Conservation (phyloP, 176 grass and related monocot genomes). For the Pontederia crassipes region DNA sequence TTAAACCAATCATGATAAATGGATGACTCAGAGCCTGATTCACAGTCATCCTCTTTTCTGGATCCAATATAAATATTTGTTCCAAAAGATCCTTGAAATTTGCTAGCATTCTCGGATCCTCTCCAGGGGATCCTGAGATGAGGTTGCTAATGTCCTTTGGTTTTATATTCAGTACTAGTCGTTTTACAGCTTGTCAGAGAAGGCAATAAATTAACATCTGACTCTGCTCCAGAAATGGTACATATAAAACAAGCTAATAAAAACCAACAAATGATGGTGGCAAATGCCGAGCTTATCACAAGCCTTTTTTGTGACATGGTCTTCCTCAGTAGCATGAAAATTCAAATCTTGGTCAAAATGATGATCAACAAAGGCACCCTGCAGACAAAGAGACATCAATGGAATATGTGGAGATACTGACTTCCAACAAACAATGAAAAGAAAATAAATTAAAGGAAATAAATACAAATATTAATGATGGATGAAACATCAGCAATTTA, state of each 20-base stretch:
- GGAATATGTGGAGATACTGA: not conserved
- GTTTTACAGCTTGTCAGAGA: constrained; percentile 57
- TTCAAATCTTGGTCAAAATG: constrained; percentile 96
- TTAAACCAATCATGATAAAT: constrained; percentile 68
- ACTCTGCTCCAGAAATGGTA: constrained; percentile 5
- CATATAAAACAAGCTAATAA: constrained; percentile 1
- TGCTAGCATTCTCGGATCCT: constrained; percentile 80
- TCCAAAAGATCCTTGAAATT: constrained; percentile 98
- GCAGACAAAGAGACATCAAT: constrained; percentile 9
- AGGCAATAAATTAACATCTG: constrained; percentile 16
- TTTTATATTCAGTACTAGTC: constrained; percentile 82
- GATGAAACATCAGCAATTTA: too few species aligned
- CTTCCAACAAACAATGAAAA: too few species aligned
- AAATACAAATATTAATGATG: too few species aligned
- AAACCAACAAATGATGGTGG: not conserved
- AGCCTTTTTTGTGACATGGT: constrained; percentile 94
- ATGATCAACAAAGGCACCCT: constrained; percentile 79
- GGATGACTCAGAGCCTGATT: constrained; percentile 95
- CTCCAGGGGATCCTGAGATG: constrained; percentile 77
- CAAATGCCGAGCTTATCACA: not conserved
- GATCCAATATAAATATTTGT: constrained; percentile 98
- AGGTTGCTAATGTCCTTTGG: constrained; percentile 75
- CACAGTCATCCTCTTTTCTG: constrained; percentile 98
- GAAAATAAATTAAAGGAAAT: too few species aligned
- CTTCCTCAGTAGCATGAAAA: constrained; percentile 90